Evolutionary conservation across 139 green algal species (phyloP).

Genomic region (Chlamydomonas sphaeroides): DNA sequence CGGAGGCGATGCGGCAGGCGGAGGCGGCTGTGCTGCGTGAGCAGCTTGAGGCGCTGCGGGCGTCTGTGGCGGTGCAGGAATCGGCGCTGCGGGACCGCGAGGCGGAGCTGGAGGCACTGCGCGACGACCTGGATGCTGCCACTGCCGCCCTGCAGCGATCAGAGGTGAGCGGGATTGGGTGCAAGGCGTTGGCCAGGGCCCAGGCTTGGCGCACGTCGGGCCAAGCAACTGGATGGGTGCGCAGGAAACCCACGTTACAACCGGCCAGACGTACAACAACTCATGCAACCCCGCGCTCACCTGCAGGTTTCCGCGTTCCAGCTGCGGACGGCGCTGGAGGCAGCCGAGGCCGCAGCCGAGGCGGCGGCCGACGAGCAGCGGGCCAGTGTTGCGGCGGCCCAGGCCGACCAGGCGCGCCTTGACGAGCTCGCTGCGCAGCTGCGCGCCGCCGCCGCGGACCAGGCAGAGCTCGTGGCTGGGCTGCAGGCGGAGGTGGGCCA

Average conservation of each 20-base stretch:
- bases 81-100: neutral
- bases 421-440: neutral
- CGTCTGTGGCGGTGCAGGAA: neutral
- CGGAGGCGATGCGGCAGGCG: neutral
- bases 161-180: neutral
- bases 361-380: neutral
- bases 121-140: neutral
- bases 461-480: neutral
- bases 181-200: too few species aligned
- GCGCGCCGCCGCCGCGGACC: neutral
- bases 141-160: neutral
- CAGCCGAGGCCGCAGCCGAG: neutral
- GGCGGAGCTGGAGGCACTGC: neutral
- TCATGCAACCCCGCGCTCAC: too few species aligned
- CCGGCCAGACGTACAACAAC: too few species aligned
- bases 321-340: neutral
- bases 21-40: neutral
- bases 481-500: neutral
- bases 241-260: too few species aligned
- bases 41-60: conserved; percentile 5
- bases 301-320: neutral
- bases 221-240: too few species aligned
- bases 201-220: too few species aligned
- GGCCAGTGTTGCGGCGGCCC: neutral
- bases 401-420: neutral